A percentile compares a stretch with the other conserved stretches of the same genome.
Evolutionary conservation across 2,329 filamentous ascomycete genomes (phyloP).

Genomic region (Hortaea sp.): DNA sequence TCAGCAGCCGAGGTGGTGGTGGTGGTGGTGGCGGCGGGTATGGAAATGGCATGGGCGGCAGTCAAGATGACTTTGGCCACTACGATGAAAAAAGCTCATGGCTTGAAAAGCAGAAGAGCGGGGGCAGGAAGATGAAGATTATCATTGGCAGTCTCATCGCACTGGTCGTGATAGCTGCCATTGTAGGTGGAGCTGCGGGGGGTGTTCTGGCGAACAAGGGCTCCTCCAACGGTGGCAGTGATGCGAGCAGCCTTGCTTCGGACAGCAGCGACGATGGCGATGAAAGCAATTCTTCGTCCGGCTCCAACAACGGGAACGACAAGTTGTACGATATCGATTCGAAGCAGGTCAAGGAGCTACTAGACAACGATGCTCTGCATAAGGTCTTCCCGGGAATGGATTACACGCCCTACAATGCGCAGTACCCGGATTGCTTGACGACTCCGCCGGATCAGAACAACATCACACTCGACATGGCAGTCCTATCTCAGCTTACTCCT

Average conservation of each 20-base stretch:
- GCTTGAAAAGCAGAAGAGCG: slow-evolving; percentile 49
- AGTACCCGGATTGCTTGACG: slow-evolving; percentile 73
- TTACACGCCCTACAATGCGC: slow-evolving; percentile 84
- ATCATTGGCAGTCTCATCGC: slow-evolving; percentile 55
- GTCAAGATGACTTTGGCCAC: slow-evolving; percentile 10
- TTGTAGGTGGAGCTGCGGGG: slow-evolving; percentile 65
- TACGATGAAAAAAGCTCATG: slow-evolving; percentile 54
- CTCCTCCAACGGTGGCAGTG: not conserved
- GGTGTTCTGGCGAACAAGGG: slow-evolving; percentile 46
- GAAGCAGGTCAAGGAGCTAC: slow-evolving; percentile 64
- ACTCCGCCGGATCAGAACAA: slow-evolving; percentile 84
- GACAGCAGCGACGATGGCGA: not conserved
- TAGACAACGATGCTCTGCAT: slow-evolving; percentile 74
- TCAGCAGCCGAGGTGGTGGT: slow-evolving; percentile 23
- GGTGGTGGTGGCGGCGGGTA: slow-evolving; percentile 19
- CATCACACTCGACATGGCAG: slow-evolving; percentile 79
- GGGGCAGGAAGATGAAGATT: slow-evolving; percentile 60
- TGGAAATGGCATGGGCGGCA: slow-evolving; percentile 25
- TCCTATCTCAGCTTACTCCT: slow-evolving; percentile 83
- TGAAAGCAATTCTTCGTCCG: slow-evolving; percentile 12
- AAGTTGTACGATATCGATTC: slow-evolving; percentile 63
- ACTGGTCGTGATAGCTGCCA: slow-evolving; percentile 57
- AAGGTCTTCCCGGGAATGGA: slow-evolving; percentile 93
- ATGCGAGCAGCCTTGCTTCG: slow-evolving; percentile 2
- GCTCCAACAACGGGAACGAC: slow-evolving; percentile 5